Base-by-base conservation (phyloP, 2,329 filamentous ascomycete genomes). In the Scedosporium dehoogii region DNA sequence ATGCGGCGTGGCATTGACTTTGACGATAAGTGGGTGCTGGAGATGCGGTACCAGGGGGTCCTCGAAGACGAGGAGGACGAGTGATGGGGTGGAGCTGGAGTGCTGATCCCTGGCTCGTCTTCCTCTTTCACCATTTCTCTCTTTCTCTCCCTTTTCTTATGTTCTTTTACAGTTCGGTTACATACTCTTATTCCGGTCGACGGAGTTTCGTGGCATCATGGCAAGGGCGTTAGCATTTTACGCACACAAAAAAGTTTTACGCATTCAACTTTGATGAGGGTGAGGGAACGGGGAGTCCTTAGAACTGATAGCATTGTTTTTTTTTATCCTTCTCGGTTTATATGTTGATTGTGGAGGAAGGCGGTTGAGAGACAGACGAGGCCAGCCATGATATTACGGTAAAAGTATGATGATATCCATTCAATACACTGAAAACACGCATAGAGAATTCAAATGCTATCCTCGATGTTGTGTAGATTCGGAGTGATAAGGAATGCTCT, bases 1-100 rank as follows among this genome's bases (percentile, higher is more conserved):
- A 85, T 91, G 59, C 85, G 92, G 21, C 87, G 90, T 66, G 92
- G 92, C 0, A 88, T 97, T 62, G 91, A 92, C 69, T 97, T 97
- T 78, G 91, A 91, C 25, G 86, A 87, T 64, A 85, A 87, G 66
- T 97, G 93, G 93, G 86, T 94, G 65, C 80, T 96, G 14, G 85
- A 88, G 68, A 83, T 94, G 74, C 76, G 73, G 64, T 84, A 82
- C 64, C 76, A 76, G 21, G 75, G 76, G 44, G 66, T 69, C 3
- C 67, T 70, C 23, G 69, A 66, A 16, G 72, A 69, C n/a, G 67
- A 67, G 16, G 70, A 71, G 18, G 66, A 66, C 9, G 68, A 70
- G 18, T 67, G 68, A 59, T 44, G 29, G 25, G n/a, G 58, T 14
- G 59, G 58, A 29, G 61, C 55, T 14, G 59, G 60, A 62, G 4